Evolutionary conservation across 306 rosid species (phyloP).

Genomic region (Prunus mira): DNA sequence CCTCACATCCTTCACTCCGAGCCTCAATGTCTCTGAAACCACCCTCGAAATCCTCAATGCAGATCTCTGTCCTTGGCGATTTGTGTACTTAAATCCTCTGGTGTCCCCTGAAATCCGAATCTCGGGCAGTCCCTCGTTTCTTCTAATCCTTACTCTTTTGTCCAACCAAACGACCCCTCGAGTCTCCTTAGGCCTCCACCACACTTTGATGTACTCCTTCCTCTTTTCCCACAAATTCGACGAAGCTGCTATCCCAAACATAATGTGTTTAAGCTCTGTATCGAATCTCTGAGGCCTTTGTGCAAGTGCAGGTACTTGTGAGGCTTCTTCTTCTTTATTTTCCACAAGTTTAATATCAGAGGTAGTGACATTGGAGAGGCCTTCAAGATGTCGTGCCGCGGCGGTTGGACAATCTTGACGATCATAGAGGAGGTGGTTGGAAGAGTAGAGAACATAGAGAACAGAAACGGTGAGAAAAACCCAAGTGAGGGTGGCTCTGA

Average conservation of each 20-base stretch:
- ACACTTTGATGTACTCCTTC: slow-evolving; percentile 74
- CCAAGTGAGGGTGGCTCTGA: slow-evolving; percentile 51
- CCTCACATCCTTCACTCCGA: slow-evolving; percentile 81
- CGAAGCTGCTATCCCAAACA: slow-evolving; percentile 85
- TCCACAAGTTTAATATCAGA: not conserved
- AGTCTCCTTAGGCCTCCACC: slow-evolving; percentile 84
- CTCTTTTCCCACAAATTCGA: slow-evolving; percentile 62
- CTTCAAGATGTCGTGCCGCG: slow-evolving; percentile 24
- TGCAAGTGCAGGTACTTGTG: slow-evolving; percentile 19
- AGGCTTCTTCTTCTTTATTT: not conserved
- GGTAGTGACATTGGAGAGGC: slow-evolving; percentile 30
- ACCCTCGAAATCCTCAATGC: slow-evolving; percentile 86
- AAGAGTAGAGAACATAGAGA: slow-evolving; percentile 55
- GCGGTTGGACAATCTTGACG: slow-evolving; percentile 41
- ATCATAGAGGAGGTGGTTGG: slow-evolving; percentile 46
- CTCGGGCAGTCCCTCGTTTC: slow-evolving; percentile 58
- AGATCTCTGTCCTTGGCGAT: slow-evolving; percentile 71
- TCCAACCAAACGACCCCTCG: slow-evolving; percentile 92
- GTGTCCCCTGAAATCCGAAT: slow-evolving; percentile 65
- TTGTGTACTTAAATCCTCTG: slow-evolving; percentile 48
- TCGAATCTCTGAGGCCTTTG: slow-evolving; percentile 25
- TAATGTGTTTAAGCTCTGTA: slow-evolving; percentile 62
- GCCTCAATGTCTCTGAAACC: slow-evolving; percentile 72
- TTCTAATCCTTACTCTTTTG: slow-evolving; percentile 24
- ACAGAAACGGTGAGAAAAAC: slow-evolving; percentile 37